These are phyloP conservation scores for Hericium coralloides DNA, from an alignment of 768 basidiomycete genomes.

Conservation along the genomic window DNA sequence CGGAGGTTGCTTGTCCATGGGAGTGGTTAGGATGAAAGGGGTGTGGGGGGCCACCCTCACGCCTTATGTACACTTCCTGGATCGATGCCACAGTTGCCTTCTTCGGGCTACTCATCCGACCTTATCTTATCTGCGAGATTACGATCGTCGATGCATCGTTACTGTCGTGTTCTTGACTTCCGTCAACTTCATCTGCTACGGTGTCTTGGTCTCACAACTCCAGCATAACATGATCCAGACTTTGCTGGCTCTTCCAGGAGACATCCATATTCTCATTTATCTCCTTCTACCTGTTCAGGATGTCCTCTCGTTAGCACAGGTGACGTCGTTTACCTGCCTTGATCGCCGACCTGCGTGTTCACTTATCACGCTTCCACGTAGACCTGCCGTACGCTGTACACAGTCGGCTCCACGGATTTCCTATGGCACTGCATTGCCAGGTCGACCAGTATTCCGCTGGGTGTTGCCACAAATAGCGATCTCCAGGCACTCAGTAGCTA, in stretches of 20 bases:
- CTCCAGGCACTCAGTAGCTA: slow-evolving; percentile 27
- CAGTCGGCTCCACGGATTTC: slow-evolving; percentile 41
- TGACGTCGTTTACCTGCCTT: slow-evolving; percentile 9
- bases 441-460: slow-evolving; percentile 28
- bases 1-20: slow-evolving; percentile 15
- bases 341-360: slow-evolving; percentile 6
- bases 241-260: slow-evolving; percentile 31
- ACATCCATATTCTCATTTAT: slow-evolving; percentile 34
- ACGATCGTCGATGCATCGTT: neutral
- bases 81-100: slow-evolving; percentile 14
- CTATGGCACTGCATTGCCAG: slow-evolving; percentile 40
- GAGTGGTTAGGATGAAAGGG: slow-evolving; percentile 14
- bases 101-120: slow-evolving; percentile 7
- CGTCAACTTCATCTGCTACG: neutral
- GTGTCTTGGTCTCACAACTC: neutral
- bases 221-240: slow-evolving; percentile 5
- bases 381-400: slow-evolving; percentile 54
- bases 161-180: too few relatives aligned
- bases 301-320: slow-evolving; percentile 42
- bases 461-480: slow-evolving; percentile 28
- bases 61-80: slow-evolving; percentile 3
- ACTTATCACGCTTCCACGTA: slow-evolving; percentile 25
- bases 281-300: slow-evolving; percentile 28
- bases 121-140: neutral
- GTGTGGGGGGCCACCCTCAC: neutral